Conservation (phyloP, 1,139 yeast species). For the Wickerhamomyces sp. region DNA sequence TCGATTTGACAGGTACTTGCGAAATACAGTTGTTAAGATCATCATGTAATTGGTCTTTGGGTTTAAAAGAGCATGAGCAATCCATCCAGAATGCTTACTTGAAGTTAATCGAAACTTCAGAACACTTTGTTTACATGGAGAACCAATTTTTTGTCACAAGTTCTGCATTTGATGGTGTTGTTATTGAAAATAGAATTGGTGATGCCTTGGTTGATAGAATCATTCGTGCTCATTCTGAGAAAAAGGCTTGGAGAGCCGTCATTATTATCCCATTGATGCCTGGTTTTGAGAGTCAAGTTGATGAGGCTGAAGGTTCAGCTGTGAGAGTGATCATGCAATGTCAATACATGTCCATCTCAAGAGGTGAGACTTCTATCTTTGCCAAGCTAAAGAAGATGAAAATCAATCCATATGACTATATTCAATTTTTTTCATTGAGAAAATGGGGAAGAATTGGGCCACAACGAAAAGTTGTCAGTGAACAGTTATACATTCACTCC, state of each 20-base stretch:
- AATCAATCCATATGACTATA: constrained; percentile 84
- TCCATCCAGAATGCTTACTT: constrained; percentile 92
- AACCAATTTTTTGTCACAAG: constrained; percentile 92
- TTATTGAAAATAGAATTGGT: constrained; percentile 85
- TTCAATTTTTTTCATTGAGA: constrained; percentile 85
- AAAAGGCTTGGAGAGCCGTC: constrained; percentile 82
- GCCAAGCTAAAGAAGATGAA: constrained; percentile 75
- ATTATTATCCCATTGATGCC: constrained; percentile 95
- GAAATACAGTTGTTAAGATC: constrained; percentile 88
- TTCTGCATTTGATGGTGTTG: constrained; percentile 79
- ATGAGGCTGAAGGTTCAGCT: constrained; percentile 88
- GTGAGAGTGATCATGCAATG: constrained; percentile 96
- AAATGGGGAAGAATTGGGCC: constrained; percentile 95
- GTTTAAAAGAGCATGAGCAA: constrained; percentile 76
- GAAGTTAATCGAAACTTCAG: constrained; percentile 84
- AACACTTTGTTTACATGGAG: constrained; percentile 90
- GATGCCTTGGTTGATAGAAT: constrained; percentile 96
- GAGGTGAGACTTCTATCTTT: constrained; percentile 87
- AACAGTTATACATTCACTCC: constrained; percentile 91
- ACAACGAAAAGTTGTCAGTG: constrained; percentile 69
- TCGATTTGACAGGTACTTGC: constrained; percentile 63
- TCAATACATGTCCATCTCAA: constrained; percentile 87
- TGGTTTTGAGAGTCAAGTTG: constrained; percentile 93
- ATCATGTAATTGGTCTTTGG: constrained; percentile 90
- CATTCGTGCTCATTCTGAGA: constrained; percentile 75